Base-by-base conservation (phyloP, 1,139 yeast genomes). In the Blastobotrys petasosporus region DNA sequence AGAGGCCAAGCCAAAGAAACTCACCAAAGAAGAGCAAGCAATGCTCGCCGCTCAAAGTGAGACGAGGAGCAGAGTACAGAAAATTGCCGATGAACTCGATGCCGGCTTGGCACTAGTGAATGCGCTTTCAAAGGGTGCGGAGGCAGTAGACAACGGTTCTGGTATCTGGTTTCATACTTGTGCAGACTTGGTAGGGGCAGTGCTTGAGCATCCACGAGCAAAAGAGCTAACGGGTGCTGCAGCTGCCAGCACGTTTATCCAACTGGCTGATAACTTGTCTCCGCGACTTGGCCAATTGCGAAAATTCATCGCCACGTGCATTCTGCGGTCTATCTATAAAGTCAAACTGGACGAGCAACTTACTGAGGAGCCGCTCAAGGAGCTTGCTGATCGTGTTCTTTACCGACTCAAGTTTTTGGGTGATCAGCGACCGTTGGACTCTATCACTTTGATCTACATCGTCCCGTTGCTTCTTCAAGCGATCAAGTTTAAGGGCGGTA, bases 21-120 rank as follows among this genome's bases (percentile, higher is more conserved):
- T 82, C 42, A 74, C 94, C 8, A 84, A 79, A 55, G 97, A 88
- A 58, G 95, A 92, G 50, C 84, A 80, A 56, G 78, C 75, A 39
- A 90, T 86, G 59, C 59, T 87, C 15, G 68, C 63, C 0, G 74
- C 77, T 52, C 97, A 92, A 60, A 57, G 74, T 0, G 59, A 53
- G 2, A 75, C 83, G 20, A 76, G 96, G 50, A 42, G 50, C 0
- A 61, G 69, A 1, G 73, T 87, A 4, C 63, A 67, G 17, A 38
- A 46, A 0, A 62, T 69, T 10, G 74, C 73, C 33, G 58, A 63
- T 17, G 61, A 66, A 17, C 60, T 80, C 12, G 60, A 63, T 20
- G 74, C 81, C 45, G 77, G 82, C 5, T 64, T 84, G 41, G 69
- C 71, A 20, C 62, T 85, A 9, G 68, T 85, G 29, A 64, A 69